These are phyloP conservation scores for Ganoderma lucidum DNA, from an alignment of 1,284 basidiomycete species.

Conservation along the genomic window DNA sequence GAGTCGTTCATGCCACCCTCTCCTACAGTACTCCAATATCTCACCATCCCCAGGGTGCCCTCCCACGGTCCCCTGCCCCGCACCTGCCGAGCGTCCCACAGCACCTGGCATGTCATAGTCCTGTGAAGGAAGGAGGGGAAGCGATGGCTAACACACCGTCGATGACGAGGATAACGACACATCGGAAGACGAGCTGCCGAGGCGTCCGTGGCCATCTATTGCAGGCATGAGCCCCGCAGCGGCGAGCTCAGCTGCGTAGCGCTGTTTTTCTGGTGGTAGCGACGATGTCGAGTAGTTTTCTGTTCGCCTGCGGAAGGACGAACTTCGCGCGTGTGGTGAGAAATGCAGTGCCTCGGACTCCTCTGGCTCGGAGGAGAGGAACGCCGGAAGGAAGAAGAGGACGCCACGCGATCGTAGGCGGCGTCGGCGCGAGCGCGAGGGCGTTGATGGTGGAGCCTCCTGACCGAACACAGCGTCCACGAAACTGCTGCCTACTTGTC, in stretches of 20 bases:
- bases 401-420: constrained; percentile 65
- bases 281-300: constrained; percentile 26
- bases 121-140: background rate
- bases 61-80: constrained; percentile 1
- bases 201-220: constrained; percentile 19
- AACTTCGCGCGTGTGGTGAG: constrained; percentile 41
- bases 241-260: constrained; percentile 40
- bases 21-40: background rate
- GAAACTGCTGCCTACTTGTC: constrained; percentile 64
- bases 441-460: constrained; percentile 43
- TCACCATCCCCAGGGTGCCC: background rate
- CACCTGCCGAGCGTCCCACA: constrained; percentile 11
- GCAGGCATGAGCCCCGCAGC: constrained; percentile 31
- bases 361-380: constrained; percentile 65
- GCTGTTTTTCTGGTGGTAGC: constrained; percentile 48
- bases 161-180: constrained; percentile 26
- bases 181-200: constrained; percentile 31
- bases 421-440: constrained; percentile 53
- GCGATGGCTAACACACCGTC: constrained; percentile 22
- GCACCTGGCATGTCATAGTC: constrained; percentile 22
- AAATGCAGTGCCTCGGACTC: constrained; percentile 43
- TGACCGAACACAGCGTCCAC: constrained; percentile 52
- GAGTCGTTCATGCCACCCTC: constrained; percentile 4
- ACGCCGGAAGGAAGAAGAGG: constrained; percentile 84
- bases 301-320: constrained; percentile 33